Evolutionary conservation across 768 basidiomycete genomes (phyloP).

Genomic region (Naganishia randhawae): DNA sequence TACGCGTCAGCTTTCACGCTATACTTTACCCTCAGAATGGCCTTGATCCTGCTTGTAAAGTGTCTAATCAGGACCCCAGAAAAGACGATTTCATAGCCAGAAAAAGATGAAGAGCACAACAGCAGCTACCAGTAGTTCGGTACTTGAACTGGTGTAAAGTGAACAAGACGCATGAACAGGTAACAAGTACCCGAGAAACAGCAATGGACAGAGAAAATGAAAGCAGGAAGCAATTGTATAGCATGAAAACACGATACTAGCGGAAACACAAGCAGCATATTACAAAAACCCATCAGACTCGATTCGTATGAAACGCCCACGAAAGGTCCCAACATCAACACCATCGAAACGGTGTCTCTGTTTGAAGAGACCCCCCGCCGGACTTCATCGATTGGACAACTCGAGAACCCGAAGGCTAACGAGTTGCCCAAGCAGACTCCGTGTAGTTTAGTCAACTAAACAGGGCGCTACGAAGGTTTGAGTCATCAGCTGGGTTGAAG

Average conservation of each 20-base stretch:
- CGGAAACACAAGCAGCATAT: not conserved
- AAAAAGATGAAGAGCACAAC: too few species aligned
- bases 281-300: slow-evolving; percentile 32
- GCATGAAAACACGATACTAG: not conserved
- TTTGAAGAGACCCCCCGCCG: slow-evolving; percentile 20
- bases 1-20: too few species aligned
- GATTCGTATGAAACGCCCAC: slow-evolving; percentile 31
- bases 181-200: not conserved
- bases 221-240: not conserved
- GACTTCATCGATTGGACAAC: slow-evolving; percentile 30
- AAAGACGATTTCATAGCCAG: too few species aligned
- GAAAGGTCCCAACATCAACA: slow-evolving; percentile 22
- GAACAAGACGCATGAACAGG: too few species aligned
- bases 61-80: too few species aligned
- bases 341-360: slow-evolving; percentile 20
- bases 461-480: slow-evolving; percentile 30
- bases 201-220: not conserved
- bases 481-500: slow-evolving; percentile 34
- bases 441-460: slow-evolving; percentile 24
- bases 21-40: too few species aligned
- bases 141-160: too few species aligned
- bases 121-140: too few species aligned
- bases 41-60: too few species aligned
- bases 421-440: slow-evolving; percentile 21
- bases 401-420: slow-evolving; percentile 16